These are phyloP conservation scores for Gloeostereum incarnatum DNA, from an alignment of 768 basidiomycete genomes.

Conservation along the genomic window DNA sequence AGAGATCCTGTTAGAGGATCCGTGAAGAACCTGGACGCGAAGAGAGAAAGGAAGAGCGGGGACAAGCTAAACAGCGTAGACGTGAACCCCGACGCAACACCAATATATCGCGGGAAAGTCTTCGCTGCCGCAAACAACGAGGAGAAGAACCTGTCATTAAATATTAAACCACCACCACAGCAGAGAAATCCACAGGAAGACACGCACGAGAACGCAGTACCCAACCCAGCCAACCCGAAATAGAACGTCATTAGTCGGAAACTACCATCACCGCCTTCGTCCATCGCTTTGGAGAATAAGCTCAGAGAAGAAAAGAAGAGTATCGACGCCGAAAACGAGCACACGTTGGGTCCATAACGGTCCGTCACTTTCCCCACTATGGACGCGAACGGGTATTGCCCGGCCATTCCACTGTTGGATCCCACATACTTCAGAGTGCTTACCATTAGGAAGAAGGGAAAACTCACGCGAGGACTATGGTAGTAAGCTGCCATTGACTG, in stretches of 20 bases:
- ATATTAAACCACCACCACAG: too few relatives aligned
- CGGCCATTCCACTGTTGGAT: constrained; percentile 59
- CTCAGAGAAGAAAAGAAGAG: constrained; percentile 57
- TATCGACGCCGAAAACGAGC: constrained; percentile 50
- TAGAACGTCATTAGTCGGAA: constrained; percentile 45
- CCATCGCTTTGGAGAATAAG: constrained; percentile 34
- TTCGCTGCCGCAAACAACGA: constrained; percentile 69
- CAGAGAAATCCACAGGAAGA: constrained; percentile 3
- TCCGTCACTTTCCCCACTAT: constrained; percentile 65
- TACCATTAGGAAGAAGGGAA: background rate
- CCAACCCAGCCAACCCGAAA: constrained; percentile 60
- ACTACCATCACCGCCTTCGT: too few relatives aligned
- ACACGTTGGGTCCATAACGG: constrained; percentile 39
- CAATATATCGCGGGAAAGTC: constrained; percentile 55
- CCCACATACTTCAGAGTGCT: constrained; percentile 4
- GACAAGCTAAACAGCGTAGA: constrained; percentile 79
- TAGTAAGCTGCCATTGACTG: constrained; percentile 70
- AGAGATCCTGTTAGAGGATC: constrained; percentile 29
- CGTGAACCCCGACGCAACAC: constrained; percentile 55
- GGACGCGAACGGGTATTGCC: constrained; percentile 72
- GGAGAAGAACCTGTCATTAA: constrained; percentile 65
- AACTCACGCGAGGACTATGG: constrained; percentile 67
- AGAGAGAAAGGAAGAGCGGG: constrained; percentile 57
- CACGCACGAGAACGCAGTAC: constrained; percentile 64
- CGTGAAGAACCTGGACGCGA: constrained; percentile 59